Conservation (phyloP, 164 flowering plant genomes). For the Chimonanthus salicifolius region DNA sequence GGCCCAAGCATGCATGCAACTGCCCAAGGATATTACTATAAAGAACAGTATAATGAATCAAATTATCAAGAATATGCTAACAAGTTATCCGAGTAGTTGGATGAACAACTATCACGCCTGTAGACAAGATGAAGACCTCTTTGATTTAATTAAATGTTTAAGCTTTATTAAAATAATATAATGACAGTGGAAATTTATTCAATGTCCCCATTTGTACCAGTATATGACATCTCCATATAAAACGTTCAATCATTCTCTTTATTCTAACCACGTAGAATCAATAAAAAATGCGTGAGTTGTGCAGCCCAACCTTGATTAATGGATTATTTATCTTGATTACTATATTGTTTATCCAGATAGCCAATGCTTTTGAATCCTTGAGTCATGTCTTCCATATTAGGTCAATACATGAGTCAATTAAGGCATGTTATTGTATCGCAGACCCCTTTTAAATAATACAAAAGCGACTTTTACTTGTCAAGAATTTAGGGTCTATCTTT, state of each 20-base stretch:
- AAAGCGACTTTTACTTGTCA: not conserved
- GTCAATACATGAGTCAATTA: not conserved
- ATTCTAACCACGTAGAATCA: conserved; percentile 1
- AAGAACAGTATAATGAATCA: no score
- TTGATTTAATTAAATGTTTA: not conserved
- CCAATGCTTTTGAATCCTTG: not conserved
- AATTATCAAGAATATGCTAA: no score
- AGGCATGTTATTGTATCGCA: not conserved
- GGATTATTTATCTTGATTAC: not conserved
- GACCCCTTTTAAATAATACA: not conserved
- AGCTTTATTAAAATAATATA: conserved; percentile 2
- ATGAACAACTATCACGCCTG: not conserved
- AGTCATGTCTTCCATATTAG: not conserved
- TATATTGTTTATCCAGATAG: not conserved
- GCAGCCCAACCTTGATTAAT: not conserved
- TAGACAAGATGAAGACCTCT: not conserved
- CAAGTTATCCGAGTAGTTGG: not conserved
- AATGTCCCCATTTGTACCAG: not conserved
- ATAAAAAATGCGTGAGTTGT: not conserved
- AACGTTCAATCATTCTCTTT: conserved; percentile 4
- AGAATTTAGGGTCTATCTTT: not conserved
- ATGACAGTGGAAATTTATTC: not conserved
- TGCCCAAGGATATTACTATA: no score
- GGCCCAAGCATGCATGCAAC: not conserved
- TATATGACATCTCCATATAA: not conserved